Conservation (phyloP, 169 alveolate species). For the Plasmodium relictum region DNA sequence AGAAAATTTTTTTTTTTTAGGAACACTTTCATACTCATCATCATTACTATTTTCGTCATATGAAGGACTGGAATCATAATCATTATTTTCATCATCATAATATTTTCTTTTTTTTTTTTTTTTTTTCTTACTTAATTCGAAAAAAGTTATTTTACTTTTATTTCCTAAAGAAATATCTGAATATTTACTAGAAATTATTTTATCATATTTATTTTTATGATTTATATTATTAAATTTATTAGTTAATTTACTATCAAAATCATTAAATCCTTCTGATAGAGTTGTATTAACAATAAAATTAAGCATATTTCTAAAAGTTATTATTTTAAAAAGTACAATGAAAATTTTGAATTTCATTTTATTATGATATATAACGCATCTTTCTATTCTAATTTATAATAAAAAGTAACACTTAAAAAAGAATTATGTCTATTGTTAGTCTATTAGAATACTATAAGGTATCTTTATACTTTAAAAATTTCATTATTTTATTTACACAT, state of each 20-base stretch:
- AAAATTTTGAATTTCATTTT: slow-evolving; percentile 41
- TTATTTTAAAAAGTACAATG: slow-evolving; percentile 41
- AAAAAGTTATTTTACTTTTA: slow-evolving; percentile 24
- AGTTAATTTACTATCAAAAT: slow-evolving; percentile 12
- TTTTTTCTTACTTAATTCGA: slow-evolving; percentile 14
- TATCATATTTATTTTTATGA: slow-evolving; percentile 3
- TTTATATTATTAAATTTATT: not conserved
- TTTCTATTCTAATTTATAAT: no score
- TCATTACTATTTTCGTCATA: not conserved
- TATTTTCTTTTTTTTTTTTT: slow-evolving; percentile 1
- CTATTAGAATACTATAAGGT: no score
- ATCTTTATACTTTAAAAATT: no score
- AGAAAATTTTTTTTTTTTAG: slow-evolving; percentile 5
- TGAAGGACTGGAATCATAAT: not conserved
- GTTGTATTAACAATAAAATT: slow-evolving; percentile 13
- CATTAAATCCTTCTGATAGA: slow-evolving; percentile 14
- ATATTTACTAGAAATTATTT: slow-evolving; percentile 1
- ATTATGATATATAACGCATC: not conserved
- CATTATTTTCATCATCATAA: slow-evolving; percentile 29
- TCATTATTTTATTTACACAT: no score
- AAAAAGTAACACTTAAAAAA: no score
- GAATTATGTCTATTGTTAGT: no score
- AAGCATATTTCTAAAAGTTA: slow-evolving; percentile 28
- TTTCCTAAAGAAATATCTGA: slow-evolving; percentile 4
- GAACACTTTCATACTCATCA: slow-evolving; percentile 7